Conservation (phyloP, 495 filamentous ascomycete genomes). For the Bacidia gigantensis region DNA sequence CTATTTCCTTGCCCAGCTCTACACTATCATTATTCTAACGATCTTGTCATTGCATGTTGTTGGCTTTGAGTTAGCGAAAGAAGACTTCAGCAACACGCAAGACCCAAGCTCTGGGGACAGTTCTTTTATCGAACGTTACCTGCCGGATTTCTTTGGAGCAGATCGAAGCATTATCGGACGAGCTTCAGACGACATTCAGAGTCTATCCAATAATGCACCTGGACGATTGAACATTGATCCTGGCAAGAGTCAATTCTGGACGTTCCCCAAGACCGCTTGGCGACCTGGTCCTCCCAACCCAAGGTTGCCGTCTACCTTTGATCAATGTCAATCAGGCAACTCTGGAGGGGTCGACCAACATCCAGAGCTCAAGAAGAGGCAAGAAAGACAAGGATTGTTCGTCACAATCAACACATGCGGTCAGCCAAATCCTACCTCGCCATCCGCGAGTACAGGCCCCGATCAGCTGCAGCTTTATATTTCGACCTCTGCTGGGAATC, state of each 20-base stretch:
- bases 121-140: slow-evolving; percentile 25
- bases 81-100: background rate
- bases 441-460: slow-evolving; percentile 20
- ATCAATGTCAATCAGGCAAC: background rate
- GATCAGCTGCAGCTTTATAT: slow-evolving; percentile 70
- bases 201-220: slow-evolving; percentile 52
- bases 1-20: background rate
- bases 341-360: background rate
- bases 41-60: background rate
- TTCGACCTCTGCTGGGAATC: slow-evolving; percentile 49
- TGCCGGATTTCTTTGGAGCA: slow-evolving; percentile 43
- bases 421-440: slow-evolving; percentile 11
- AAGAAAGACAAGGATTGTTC: slow-evolving; percentile 4
- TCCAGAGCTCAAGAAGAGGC: background rate
- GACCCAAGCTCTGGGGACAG: background rate
- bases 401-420: slow-evolving; percentile 16
- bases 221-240: slow-evolving; percentile 37
- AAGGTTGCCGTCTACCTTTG: slow-evolving; percentile 29
- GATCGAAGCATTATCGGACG: slow-evolving; percentile 51
- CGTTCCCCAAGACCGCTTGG: slow-evolving; percentile 33
- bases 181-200: slow-evolving; percentile 29
- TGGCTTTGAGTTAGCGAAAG: background rate
- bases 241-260: slow-evolving; percentile 42
- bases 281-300: slow-evolving; percentile 19
- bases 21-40: background rate